Evolutionary conservation across 768 basidiomycete species (phyloP), one percentile per base, ranked within the genome.

Genomic region (Paxillus rubicundulus): DNA sequence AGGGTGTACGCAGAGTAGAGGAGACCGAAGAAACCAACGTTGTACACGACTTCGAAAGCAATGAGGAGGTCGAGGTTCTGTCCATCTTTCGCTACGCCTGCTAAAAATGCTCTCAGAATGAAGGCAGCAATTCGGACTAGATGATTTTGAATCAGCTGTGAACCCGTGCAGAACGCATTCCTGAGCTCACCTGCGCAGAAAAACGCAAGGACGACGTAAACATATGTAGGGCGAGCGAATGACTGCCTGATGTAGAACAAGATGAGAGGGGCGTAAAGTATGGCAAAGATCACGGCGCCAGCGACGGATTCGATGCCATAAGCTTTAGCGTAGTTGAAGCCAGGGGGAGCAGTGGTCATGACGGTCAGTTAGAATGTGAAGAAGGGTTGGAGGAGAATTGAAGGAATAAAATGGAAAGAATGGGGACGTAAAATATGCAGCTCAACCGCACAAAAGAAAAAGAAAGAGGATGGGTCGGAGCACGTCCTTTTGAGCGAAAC

Each of bases 1-100:
- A 72, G 63, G 17, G 56, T 64, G 49, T 72, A 70, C 16, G 69
- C 63, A 12, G 66, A 71, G 46, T 68, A 72, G 8, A 72, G 44
- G 37, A 72, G 46, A 55, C 65, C 68, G 21, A 69, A 72, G 65
- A 72, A 70, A 39, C 70, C 71, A 16, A 66, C 61, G 41, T 65
- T 70, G 54, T 72, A 73, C 17, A 72, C 30, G 49, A 71, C 53
- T 49, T 64, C 57, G 45, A 62, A 63, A n/a, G 70, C 55, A 45
- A 70, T 54, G 27, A 70, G 45, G 32, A 63, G 28, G 20, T 57
- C 47, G 28, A 61, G 18, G 21, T 66, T 53, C 46, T 69, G 32
- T 5, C 59, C 65, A 2, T 59, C 65, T 5, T 51, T 47, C 18
- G 48, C 32, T 17, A 62, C 61, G 4, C 56, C 54, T 28, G 71